Base-by-base conservation (phyloP, 371 early-diverging fungal genomes). In the Chytridiales sp. region DNA sequence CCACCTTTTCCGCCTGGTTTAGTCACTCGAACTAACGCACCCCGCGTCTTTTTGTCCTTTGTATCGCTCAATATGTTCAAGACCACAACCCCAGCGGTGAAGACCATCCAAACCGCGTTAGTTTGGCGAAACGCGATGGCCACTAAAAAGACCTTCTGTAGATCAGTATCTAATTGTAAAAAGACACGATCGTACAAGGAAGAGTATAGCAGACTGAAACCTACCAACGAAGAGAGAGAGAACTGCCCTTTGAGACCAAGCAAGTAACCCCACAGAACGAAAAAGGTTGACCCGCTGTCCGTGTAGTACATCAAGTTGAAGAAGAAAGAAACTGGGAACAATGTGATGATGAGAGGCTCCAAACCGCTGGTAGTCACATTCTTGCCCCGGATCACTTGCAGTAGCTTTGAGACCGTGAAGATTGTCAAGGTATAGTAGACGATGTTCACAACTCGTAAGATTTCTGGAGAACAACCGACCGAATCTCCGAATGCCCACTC, bases 231-330 rank as follows among this genome's bases (percentile, higher is more conserved):
- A 35, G 59, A 55, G 11, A 47, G 22, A 29, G 17, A n/a, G 31
- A 39, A 36, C 6, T 63, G 36, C 9, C 73, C 56, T 27, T 76
- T 67, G 51, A 83, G 72, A 17, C 85, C 73, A 31, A 83, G 63
- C 3, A 79, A 63, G 68, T 90, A 92, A 4, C 83, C 76, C 6
- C 81, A 59, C 30, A 96, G 69, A 1, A 96, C 88, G 44, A 89
- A 86, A 15, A 90, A 78, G 3, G 88, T 80, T 4, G 94, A 90
- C 5, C 88, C 90, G 0, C 89, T 73, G 69, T 97, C 98, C 1
- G 96, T 97, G 69, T 97, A 97, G 68, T 91, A 96, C 59, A 95
- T 35, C 55, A 87, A 85, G 66, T 85, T 74, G 72, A 85, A 92
- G 69, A 95, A 95, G 73, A 84, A 92, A 1, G 79, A 56, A 4